Percentiles rank a stretch among this genome's conserved stretches.
Conservation (phyloP, 352 stramenopile genomes). For the Globisporangium cederbergense region DNA sequence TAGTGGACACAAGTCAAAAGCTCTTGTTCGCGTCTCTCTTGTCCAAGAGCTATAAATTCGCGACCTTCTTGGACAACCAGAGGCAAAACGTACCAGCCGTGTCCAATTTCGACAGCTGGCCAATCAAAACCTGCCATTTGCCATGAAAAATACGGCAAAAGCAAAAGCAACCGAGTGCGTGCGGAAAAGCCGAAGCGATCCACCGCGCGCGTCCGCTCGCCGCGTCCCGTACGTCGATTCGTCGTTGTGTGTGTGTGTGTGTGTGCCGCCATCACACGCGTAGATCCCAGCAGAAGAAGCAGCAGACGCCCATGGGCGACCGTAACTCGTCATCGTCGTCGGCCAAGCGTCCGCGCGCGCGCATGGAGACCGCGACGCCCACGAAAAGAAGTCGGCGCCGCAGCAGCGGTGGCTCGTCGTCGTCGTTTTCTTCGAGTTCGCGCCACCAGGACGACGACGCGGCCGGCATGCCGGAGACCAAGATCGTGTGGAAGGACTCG, state of each 20-base stretch:
- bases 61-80: background rate
- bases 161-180: background rate
- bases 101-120: background rate
- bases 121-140: background rate
- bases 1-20: no score
- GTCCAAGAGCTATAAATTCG: no score
- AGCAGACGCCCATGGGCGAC: slow-evolving; percentile 7
- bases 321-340: slow-evolving; percentile 3
- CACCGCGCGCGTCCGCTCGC: no score
- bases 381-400: slow-evolving; percentile 12
- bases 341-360: slow-evolving; percentile 47
- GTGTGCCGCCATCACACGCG: background rate
- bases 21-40: no score
- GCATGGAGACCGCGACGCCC: slow-evolving; percentile 29
- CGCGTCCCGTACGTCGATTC: background rate
- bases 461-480: slow-evolving; percentile 22
- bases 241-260: no score
- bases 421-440: slow-evolving; percentile 1
- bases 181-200: background rate
- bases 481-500: slow-evolving; percentile 81
- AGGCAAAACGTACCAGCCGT: no score
- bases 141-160: background rate
- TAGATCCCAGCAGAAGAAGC: background rate
- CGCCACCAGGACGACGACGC: slow-evolving; percentile 7
- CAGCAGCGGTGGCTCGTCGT: background rate